These are phyloP conservation scores for Erythrobasidium hasegawianum DNA, from an alignment of 1,284 basidiomycete genomes.

Conservation along the genomic window DNA sequence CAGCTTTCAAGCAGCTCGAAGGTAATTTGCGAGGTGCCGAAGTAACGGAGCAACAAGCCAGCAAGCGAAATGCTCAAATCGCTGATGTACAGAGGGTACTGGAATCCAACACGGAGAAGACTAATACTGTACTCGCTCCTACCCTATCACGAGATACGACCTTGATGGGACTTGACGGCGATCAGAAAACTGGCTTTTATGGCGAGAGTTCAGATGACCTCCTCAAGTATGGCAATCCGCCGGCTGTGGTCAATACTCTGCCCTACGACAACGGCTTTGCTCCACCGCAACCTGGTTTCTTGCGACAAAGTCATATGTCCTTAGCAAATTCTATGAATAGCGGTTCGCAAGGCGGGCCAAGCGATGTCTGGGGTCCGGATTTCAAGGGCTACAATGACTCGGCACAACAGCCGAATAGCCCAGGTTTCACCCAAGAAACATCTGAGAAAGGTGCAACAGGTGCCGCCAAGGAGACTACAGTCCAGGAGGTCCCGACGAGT, in stretches of 20 bases:
- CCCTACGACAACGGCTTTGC: slow-evolving; percentile 16
- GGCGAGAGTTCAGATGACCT: slow-evolving; percentile 32
- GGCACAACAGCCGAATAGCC: slow-evolving; percentile 2
- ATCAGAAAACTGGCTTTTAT: slow-evolving; percentile 26
- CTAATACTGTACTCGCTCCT: background rate
- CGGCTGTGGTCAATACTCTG: slow-evolving; percentile 5
- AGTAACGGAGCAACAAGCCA: background rate
- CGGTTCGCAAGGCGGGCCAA: slow-evolving; percentile 13
- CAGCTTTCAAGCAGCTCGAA: slow-evolving; percentile 20
- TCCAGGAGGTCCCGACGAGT: slow-evolving; percentile 81
- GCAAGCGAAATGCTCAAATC: slow-evolving; percentile 5
- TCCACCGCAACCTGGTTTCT: slow-evolving; percentile 8
- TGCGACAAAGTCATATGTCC: slow-evolving; percentile 15
- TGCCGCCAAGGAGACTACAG: slow-evolving; percentile 43
- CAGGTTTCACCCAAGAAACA: background rate
- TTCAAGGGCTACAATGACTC: slow-evolving; percentile 32
- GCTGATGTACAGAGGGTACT: slow-evolving; percentile 12
- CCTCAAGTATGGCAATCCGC: slow-evolving; percentile 43
- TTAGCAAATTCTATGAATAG: slow-evolving; percentile 4
- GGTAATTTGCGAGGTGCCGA: slow-evolving; percentile 5
- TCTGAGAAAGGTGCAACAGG: background rate
- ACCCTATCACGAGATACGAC: background rate
- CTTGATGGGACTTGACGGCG: background rate
- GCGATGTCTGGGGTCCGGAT: slow-evolving; percentile 42
- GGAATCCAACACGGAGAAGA: slow-evolving; percentile 7